These are phyloP conservation scores for Exophiala aquamarina DNA, from an alignment of 2,329 filamentous ascomycete species.

Conservation along the genomic window DNA sequence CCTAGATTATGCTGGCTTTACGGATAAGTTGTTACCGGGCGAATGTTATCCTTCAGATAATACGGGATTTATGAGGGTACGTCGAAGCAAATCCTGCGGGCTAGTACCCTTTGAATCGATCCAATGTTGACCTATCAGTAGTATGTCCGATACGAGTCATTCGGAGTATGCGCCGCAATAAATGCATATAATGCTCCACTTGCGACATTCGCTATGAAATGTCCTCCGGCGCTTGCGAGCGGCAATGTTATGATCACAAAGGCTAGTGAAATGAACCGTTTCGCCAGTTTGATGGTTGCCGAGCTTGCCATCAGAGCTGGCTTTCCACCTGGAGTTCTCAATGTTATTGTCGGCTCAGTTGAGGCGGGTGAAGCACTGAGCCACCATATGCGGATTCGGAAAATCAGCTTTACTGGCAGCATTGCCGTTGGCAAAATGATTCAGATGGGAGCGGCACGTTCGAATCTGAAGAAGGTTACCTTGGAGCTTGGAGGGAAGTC, in stretches of 20 bases:
- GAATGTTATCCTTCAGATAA: too few relatives aligned
- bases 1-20: too few relatives aligned
- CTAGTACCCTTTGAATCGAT: too few relatives aligned
- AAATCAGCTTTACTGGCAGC: constrained; percentile 76
- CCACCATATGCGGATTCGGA: constrained; percentile 66
- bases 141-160: too few relatives aligned
- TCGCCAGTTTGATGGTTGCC: constrained; percentile 60
- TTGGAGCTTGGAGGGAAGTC: constrained; percentile 62
- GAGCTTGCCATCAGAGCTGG: constrained; percentile 59
- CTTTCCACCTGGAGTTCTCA: constrained; percentile 56
- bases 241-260: constrained; percentile 60
- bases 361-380: constrained; percentile 68
- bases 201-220: constrained; percentile 70
- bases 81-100: too few relatives aligned
- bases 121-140: too few relatives aligned
- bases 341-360: constrained; percentile 71
- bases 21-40: too few relatives aligned
- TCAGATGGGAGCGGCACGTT: constrained; percentile 71
- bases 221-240: constrained; percentile 51
- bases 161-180: constrained; percentile 75
- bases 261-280: constrained; percentile 58
- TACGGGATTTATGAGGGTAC: too few relatives aligned
- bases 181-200: constrained; percentile 81
- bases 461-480: constrained; percentile 59
- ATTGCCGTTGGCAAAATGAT: constrained; percentile 70